Evolutionary conservation across 2,329 filamentous ascomycete genomes (phyloP).

Genomic region (Myriangium duriaei): DNA sequence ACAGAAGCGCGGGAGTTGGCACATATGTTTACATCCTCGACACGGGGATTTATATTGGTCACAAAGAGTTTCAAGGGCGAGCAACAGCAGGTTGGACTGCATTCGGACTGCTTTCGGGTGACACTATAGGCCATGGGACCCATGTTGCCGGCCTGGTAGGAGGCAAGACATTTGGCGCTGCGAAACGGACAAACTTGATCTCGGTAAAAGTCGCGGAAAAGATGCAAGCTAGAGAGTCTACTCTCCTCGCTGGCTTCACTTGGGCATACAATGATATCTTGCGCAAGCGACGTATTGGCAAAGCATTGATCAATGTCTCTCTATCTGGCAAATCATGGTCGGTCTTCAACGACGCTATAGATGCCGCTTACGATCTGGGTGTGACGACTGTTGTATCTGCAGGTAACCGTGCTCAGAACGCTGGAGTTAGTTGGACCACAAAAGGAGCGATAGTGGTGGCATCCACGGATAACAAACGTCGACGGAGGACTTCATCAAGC

Average conservation of each 20-base stretch:
- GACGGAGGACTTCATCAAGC: neutral
- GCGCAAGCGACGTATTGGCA: constrained; percentile 11
- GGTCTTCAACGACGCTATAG: constrained; percentile 39
- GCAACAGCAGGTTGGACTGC: constrained; percentile 19
- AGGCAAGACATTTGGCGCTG: constrained; percentile 47
- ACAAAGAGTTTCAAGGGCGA: constrained; percentile 20
- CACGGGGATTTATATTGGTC: constrained; percentile 15
- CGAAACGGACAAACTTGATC: constrained; percentile 43
- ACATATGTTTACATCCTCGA: constrained; percentile 31
- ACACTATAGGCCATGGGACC: constrained; percentile 49
- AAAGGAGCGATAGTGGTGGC: neutral
- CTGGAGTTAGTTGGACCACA: neutral
- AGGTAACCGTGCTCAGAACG: constrained; percentile 36
- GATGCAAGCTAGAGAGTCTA: constrained; percentile 14
- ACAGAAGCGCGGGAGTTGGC: constrained; percentile 13
- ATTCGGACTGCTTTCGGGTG: constrained; percentile 14
- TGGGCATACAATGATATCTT: constrained; percentile 28
- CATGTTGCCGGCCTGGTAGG: constrained; percentile 49
- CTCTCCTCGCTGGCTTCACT: constrained; percentile 46
- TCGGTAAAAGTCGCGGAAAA: constrained; percentile 43
- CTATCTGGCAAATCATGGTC: constrained; percentile 35
- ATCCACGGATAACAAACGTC: neutral
- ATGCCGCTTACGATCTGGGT: constrained; percentile 33
- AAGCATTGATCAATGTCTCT: constrained; percentile 45
- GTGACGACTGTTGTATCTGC: constrained; percentile 43